Base-by-base conservation (phyloP, 73 alveolate genomes). In the Paramecium octaurelia region DNA sequence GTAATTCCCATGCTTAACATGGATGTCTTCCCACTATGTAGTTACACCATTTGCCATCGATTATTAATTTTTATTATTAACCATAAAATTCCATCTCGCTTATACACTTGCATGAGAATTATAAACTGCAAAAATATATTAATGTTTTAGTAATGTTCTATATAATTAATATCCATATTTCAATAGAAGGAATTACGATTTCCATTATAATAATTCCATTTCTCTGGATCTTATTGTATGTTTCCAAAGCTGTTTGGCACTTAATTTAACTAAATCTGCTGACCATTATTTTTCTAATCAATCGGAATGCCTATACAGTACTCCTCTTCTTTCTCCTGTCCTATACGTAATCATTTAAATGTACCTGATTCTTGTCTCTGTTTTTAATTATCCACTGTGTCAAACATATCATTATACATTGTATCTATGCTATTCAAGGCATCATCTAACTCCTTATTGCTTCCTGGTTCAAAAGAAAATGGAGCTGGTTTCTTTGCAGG, bases 21-120 rank as follows among this genome's bases (percentile, higher is more conserved):
- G 92, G 34, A 89, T 71, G 35, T 89, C 94, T 20, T 89, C 94
- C 94, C 94, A 89, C 50, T 89, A 85, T 29, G 92, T 89, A 5
- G 94, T 89, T 42, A 89, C 94, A 24, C 94, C 94, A 88, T 89
- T 89, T 8, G 94, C 94, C 94, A 89, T 89, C 48, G 18, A 14
- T 35, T 35, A 73, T 73, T 73, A 21, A 68, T 68, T 54, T 54
- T 18, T 54, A 54, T 54, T 54, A 54, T 18, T 18, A 48, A 48
- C 60, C n/a, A 12, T 48, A 16, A 48, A 48, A 48, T 48, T n/a
- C 9, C 60, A 48, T 48, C 60, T 48, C 8, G 24, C 60, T 48
- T 48, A 48, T 48, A 12, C 60, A 48, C 8, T 48, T 12, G 8
- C 24, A 48, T 48, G 2, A 14, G 60, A 3, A 48, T 48, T 14